Evolutionary conservation across 192 early-diverging fungal species (phyloP).

Genomic region (Lobosporangium transversale): DNA sequence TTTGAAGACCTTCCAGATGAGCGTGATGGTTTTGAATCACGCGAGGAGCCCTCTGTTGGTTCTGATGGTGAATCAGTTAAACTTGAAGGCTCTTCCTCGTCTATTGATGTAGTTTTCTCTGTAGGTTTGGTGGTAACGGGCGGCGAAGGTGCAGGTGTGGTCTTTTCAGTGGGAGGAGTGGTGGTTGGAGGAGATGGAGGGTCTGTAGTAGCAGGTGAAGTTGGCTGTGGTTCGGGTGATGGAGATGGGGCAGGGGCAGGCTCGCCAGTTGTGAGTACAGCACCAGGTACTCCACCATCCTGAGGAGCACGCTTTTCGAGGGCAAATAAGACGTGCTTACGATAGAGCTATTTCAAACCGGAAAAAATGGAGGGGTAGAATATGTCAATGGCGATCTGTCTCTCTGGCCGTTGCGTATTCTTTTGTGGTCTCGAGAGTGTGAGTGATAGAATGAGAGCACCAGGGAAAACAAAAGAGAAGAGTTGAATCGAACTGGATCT

Average conservation of each 20-base stretch:
- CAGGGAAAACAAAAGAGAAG: no score
- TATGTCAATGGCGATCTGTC: no score
- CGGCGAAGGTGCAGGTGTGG: neutral
- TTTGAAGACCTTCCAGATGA: neutral
- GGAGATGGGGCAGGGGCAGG: neutral
- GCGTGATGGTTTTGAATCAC: neutral
- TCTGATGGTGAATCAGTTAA: neutral
- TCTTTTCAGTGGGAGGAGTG: neutral
- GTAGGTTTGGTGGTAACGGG: neutral
- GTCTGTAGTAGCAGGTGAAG: neutral
- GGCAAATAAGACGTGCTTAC: neutral
- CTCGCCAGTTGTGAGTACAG: neutral
- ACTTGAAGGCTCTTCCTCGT: neutral
- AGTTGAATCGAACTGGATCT: no score
- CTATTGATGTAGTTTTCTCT: slow-evolving; percentile 2
- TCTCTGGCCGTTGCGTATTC: no score
- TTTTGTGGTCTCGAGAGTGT: no score
- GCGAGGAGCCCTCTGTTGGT: slow-evolving; percentile 6
- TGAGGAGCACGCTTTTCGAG: slow-evolving; percentile 8
- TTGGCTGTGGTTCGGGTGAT: neutral
- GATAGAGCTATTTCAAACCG: neutral
- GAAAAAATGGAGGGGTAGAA: no score
- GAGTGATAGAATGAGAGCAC: no score
- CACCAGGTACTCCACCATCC: no score
- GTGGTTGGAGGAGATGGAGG: neutral